Conservation (phyloP, 768 basidiomycete species). For the Phanerodontia chrysosporium region DNA sequence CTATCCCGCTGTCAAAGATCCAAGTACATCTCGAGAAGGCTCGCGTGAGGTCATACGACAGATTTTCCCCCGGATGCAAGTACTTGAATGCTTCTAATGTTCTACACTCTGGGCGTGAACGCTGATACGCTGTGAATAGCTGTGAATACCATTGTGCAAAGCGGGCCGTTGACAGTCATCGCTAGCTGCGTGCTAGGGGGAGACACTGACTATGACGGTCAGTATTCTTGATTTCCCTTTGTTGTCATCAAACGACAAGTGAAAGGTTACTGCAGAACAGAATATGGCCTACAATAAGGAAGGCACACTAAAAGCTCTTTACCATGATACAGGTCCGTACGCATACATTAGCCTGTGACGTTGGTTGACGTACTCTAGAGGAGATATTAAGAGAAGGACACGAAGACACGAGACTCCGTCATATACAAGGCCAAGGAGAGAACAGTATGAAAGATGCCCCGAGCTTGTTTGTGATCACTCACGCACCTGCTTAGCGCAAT, state of each 20-base stretch:
- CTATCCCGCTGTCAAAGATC: background rate
- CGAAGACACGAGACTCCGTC: too few species aligned
- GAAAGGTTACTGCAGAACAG: background rate
- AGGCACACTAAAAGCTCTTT: background rate
- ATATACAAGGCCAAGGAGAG: too few species aligned
- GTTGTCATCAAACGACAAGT: background rate
- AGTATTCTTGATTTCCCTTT: background rate
- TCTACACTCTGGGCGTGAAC: too few species aligned
- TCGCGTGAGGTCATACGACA: too few species aligned
- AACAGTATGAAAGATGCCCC: too few species aligned
- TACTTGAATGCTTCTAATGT: background rate
- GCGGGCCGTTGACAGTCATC: constrained; percentile 35
- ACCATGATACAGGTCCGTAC: background rate
- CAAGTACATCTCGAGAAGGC: too few species aligned
- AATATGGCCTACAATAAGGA: background rate
- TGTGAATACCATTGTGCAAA: constrained; percentile 50
- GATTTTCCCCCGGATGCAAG: background rate
- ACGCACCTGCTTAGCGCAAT: too few species aligned
- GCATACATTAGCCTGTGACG: too few species aligned
- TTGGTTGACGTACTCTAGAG: background rate
- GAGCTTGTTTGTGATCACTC: too few species aligned
- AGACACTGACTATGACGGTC: background rate
- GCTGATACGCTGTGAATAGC: constrained; percentile 27
- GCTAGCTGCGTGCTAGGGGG: constrained; percentile 47
- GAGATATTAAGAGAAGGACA: too few species aligned